Evolutionary conservation across 2,329 filamentous ascomycete genomes (phyloP), one percentile per base, ranked within the genome.

Genomic region (Alternaria ventricosa): DNA sequence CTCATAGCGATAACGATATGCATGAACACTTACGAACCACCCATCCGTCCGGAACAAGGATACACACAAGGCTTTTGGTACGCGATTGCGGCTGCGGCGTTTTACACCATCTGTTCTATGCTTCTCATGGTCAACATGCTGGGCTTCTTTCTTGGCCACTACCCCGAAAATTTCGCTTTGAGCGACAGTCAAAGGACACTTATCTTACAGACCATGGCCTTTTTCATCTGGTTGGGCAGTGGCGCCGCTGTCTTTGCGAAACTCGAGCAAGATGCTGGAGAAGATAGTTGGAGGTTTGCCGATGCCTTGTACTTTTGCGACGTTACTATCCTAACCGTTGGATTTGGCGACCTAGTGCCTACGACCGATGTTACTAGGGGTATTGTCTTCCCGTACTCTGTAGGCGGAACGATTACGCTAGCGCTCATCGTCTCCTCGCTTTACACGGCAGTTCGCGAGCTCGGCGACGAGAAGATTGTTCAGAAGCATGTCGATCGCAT

Each of bases 1-100:
- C 84, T 92, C 13, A 88, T 93, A 9, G 84, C 90, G 4, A 86
- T 89, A 2, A 90, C 93, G 1, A 84, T 84, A 15, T 87, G 87
- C 11, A 91, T 93, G 67, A 85, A 92, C 5, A 78, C 87, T 1
- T 90, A 91, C 11, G 86, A 87, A 0, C 79, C 82, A 70, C 82
- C 85, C 30, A 63, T 84, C 72, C 53, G 77, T 55, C 74, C 82
- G 59, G 66, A 85, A 83, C 68, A 88, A 65, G 82, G 81, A 0
- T 90, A 92, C 84, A 93, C 92, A 0, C 92, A 97, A 78, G 93
- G 92, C 1, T 97, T 92, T 74, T 97, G 90, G 86, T 96, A 96
- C 74, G 94, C 89, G 25, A 86, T 97, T 18, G 92, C 93, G 71
- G 90, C 93, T 3, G 92, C 93, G 6, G 82, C 88, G 3, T 85